phyloP scores from a whole-genome alignment of 345 rosid species.

The Citrus glauca region DNA sequence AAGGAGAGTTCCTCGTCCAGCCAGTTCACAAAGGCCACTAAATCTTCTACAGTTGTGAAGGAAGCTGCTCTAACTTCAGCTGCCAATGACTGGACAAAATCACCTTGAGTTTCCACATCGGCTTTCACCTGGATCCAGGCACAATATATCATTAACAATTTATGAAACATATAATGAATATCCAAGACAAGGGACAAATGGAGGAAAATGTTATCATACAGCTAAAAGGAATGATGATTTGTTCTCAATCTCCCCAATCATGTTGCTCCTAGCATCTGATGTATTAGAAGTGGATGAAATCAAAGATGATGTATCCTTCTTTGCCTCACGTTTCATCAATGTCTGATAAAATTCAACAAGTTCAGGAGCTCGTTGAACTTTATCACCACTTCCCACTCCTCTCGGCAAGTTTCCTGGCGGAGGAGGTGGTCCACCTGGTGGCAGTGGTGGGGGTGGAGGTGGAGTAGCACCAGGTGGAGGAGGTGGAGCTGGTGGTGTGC shows the following conservation, averaged over 20 bases:
- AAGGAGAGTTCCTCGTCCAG: constrained; percentile 98
- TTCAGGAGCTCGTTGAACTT: constrained; percentile 95
- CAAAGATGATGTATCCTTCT: constrained; percentile 75
- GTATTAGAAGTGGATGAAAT: constrained; percentile 61
- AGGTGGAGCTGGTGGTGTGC: constrained; percentile 54
- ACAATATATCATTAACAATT: constrained; percentile 7
- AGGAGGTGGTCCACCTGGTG: constrained; percentile 63
- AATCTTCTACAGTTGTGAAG: constrained; percentile 66
- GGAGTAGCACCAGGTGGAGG: constrained; percentile 54
- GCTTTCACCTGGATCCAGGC: constrained; percentile 74
- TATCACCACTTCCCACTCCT: constrained; percentile 67
- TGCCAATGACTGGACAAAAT: constrained; percentile 90
- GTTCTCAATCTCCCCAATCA: constrained; percentile 95
- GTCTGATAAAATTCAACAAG: constrained; percentile 91
- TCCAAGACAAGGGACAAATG: background rate
- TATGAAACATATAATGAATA: constrained; percentile 11
- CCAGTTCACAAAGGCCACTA: constrained; percentile 92
- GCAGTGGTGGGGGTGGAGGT: constrained; percentile 39
- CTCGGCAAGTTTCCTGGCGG: constrained; percentile 84
- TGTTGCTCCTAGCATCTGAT: constrained; percentile 80
- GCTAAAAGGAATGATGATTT: constrained; percentile 94
- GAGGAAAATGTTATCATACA: constrained; percentile 40
- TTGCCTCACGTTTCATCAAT: constrained; percentile 94
- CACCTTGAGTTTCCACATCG: constrained; percentile 98
- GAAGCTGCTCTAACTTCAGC: constrained; percentile 85